phyloP scores from a whole-genome alignment of 2,329 filamentous ascomycete genomes.

The Fusarium pilosicola region DNA sequence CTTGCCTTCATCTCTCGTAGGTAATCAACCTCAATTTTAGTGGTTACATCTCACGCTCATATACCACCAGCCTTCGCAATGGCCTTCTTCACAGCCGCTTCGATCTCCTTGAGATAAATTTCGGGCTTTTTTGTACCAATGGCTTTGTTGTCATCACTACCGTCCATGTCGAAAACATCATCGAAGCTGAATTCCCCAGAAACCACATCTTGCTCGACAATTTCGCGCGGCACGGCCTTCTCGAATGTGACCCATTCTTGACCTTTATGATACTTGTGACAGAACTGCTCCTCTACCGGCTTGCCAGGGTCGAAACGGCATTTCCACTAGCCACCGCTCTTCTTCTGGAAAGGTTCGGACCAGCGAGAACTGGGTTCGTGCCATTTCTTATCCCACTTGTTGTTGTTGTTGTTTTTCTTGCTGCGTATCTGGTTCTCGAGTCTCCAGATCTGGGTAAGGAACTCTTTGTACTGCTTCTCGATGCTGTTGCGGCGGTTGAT shows the following conservation, averaged over 20 bases:
- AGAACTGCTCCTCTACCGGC: constrained; percentile 27
- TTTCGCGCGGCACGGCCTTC: background rate
- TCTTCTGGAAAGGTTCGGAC: constrained; percentile 28
- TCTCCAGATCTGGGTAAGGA: constrained; percentile 27
- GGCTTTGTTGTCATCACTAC: background rate
- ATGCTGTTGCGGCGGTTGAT: constrained; percentile 2
- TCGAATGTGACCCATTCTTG: background rate
- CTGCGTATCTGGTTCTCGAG: constrained; percentile 24
- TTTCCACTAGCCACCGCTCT: constrained; percentile 44
- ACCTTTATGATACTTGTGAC: constrained; percentile 20
- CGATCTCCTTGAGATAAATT: constrained; percentile 10
- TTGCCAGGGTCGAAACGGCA: constrained; percentile 37
- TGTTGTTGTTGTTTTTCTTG: background rate
- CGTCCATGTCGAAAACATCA: constrained; percentile 8
- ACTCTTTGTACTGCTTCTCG: constrained; percentile 27
- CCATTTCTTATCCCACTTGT: constrained; percentile 38
- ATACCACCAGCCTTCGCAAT: constrained; percentile 24
- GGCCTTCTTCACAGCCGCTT: constrained; percentile 17
- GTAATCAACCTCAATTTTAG: background rate
- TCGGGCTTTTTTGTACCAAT: constrained; percentile 7
- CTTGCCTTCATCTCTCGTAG: background rate
- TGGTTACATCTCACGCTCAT: background rate
- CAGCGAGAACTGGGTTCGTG: constrained; percentile 27
- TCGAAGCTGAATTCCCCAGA: constrained; percentile 16
- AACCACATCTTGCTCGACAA: background rate